Evolutionary conservation across 768 basidiomycete species (phyloP).

Genomic region (Chlorophyllum brunneum): DNA sequence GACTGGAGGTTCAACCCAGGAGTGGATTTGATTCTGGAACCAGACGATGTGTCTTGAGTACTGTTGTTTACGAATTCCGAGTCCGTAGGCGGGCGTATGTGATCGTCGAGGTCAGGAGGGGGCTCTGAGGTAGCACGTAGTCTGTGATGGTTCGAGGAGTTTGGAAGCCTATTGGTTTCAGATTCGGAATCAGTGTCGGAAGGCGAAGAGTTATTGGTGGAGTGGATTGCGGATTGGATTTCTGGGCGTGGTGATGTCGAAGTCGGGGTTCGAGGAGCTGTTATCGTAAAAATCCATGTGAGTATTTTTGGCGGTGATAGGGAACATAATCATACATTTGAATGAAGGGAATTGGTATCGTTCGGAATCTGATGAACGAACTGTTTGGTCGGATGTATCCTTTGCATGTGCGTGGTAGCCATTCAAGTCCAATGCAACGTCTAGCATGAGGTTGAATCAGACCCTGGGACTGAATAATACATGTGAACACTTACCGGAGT

Average conservation of each 20-base stretch:
- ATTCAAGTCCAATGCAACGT: constrained; percentile 76
- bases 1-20: constrained; percentile 5
- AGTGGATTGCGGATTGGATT: constrained; percentile 18
- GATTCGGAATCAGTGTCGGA: constrained; percentile 17
- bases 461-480: neutral
- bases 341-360: constrained; percentile 17
- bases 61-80: constrained; percentile 2
- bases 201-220: constrained; percentile 16
- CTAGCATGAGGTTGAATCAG: constrained; percentile 29
- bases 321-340: constrained; percentile 3
- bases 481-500: constrained; percentile 36
- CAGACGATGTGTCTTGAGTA: neutral
- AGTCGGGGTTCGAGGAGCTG: constrained; percentile 3
- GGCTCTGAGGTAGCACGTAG: constrained; percentile 62
- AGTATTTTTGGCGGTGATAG: neutral
- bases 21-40: neutral
- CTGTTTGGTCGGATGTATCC: constrained; percentile 38
- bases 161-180: constrained; percentile 18
- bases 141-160: constrained; percentile 23
- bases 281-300: neutral
- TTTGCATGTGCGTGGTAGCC: constrained; percentile 66
- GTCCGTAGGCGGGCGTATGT: constrained; percentile 11
- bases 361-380: constrained; percentile 26
- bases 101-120: constrained; percentile 42
- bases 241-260: constrained; percentile 15